Base-by-base conservation (phyloP, 768 basidiomycete genomes). In the Suillus hirtellus region DNA sequence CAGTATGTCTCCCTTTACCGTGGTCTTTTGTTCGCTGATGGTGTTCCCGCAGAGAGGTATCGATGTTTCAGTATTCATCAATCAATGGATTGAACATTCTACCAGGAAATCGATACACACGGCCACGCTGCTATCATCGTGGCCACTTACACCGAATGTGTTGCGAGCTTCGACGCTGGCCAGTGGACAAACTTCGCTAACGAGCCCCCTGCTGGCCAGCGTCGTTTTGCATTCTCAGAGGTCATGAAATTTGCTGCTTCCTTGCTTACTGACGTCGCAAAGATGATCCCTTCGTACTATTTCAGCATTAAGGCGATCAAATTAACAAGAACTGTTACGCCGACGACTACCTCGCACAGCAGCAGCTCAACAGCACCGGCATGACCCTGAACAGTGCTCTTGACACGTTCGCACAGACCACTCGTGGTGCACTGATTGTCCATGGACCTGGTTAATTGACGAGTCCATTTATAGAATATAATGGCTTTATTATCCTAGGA, bases 271-370 rank as follows among this genome's bases (percentile, higher is more conserved):
- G 76, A 84, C 0, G 81, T 84, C 15, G 83, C 85, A 5, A 67
- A 73, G n/a, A 72, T 79, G 24, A 73, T 89, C 3, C 83, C 84
- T 0, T 83, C 84, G 4, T 80, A 71, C 31, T 77, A 89, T 59
- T 86, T 93, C 68, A 84, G 84, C 64, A 89, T 89, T 0, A 92
- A 92, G 92, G 92, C 0, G 91, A 93, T 66, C 90, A 93, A 68
- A 69, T 92, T 60, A 91, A 92, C 66, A 67, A 27, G 27, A 79
- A 78, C 42, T 89, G 89, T 70, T 90, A 89, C 66, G 71, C 75
- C 0, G 69, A 86, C 21, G 91, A 93, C 72, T 69, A 79, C 1
- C 72, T 79, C 67, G 88, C 88, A 0, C 84, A 85, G 64, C 71
- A 74, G 1, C 2, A 31, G 31, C 31, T 31, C 81, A 82, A 74